Evolutionary conservation across 257 asterid species (phyloP).

Genomic region (Solanum paucissectum): DNA sequence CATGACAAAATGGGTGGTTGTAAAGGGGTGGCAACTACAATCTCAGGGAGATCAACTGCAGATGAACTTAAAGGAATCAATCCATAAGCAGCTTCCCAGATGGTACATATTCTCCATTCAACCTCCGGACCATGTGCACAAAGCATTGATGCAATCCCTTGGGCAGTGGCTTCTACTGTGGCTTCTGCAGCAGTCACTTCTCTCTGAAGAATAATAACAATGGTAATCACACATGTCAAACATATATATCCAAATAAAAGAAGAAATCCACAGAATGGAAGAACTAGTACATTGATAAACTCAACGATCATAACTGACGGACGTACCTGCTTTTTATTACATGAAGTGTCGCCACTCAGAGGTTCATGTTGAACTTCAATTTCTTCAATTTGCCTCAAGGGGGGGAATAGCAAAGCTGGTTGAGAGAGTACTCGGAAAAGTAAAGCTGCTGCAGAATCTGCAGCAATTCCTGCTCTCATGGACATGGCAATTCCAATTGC

Average conservation of each 20-base stretch:
- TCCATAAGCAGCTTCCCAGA: constrained; percentile 99
- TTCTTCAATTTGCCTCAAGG: constrained; percentile 87
- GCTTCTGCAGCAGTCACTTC: constrained; percentile 80
- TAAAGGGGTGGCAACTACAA: constrained; percentile 83
- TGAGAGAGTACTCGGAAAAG: constrained; percentile 95
- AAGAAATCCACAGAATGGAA: not conserved
- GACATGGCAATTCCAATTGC: constrained; percentile 99
- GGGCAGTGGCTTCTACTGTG: constrained; percentile 94
- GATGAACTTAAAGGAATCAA: constrained; percentile 93
- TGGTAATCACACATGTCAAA: not conserved
- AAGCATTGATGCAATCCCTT: constrained; percentile 99
- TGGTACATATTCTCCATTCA: constrained; percentile 98
- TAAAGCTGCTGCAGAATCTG: constrained; percentile 97
- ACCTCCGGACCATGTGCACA: constrained; percentile 99
- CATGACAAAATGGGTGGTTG: constrained; percentile 93
- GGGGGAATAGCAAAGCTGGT: constrained; percentile 95
- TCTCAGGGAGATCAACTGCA: constrained; percentile 95
- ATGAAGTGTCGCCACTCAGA: constrained; percentile 46
- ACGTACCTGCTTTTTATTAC: constrained; percentile 61
- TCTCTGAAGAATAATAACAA: constrained; percentile 33
- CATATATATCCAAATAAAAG: not conserved
- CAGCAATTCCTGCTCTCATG: constrained; percentile 96
- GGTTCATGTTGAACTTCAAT: constrained; percentile 65
- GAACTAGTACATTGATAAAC: not conserved
- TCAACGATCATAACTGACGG: not conserved